These are phyloP conservation scores for Gigaspora rosea DNA, from an alignment of 192 early-diverging fungal genomes.

Conservation along the genomic window DNA sequence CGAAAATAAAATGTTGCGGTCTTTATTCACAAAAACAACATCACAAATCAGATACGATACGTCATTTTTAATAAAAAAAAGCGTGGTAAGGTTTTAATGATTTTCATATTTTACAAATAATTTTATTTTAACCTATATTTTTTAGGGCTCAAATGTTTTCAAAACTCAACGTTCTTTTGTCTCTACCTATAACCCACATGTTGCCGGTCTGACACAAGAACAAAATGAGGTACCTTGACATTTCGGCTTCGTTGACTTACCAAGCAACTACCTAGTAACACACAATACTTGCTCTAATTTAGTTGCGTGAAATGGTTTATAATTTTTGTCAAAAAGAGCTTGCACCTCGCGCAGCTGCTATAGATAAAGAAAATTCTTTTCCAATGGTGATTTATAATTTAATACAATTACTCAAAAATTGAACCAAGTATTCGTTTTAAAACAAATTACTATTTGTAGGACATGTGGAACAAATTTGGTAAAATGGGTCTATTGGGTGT, in stretches of 20 bases:
- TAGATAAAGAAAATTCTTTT: constrained; percentile 87
- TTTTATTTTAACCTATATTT: background rate
- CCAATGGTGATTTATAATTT: constrained; percentile 58
- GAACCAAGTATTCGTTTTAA: background rate
- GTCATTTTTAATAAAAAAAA: too few species aligned
- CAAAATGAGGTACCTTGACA: constrained; percentile 55
- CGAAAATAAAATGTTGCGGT: too few species aligned
- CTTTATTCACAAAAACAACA: too few species aligned
- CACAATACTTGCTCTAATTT: background rate
- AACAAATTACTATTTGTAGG: constrained; percentile 40
- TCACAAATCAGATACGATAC: too few species aligned
- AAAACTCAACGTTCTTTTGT: background rate
- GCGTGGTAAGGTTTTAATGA: too few species aligned
- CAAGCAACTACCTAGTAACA: background rate
- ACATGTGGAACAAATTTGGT: constrained; percentile 97
- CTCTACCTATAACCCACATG: constrained; percentile 68
- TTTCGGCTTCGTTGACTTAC: background rate
- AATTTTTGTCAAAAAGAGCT: constrained; percentile 83
- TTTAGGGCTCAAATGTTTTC: background rate
- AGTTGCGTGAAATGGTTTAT: constrained; percentile 75
- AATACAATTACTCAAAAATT: background rate
- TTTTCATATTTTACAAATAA: too few species aligned
- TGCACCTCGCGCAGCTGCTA: constrained; percentile 72
- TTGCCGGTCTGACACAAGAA: constrained; percentile 76
- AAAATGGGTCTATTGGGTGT: constrained; percentile 94